A percentile compares a stretch with the other conserved stretches of the same genome.
These are phyloP conservation scores for Ophiostoma montium DNA, from an alignment of 2,329 filamentous ascomycete species.

Conservation along the genomic window DNA sequence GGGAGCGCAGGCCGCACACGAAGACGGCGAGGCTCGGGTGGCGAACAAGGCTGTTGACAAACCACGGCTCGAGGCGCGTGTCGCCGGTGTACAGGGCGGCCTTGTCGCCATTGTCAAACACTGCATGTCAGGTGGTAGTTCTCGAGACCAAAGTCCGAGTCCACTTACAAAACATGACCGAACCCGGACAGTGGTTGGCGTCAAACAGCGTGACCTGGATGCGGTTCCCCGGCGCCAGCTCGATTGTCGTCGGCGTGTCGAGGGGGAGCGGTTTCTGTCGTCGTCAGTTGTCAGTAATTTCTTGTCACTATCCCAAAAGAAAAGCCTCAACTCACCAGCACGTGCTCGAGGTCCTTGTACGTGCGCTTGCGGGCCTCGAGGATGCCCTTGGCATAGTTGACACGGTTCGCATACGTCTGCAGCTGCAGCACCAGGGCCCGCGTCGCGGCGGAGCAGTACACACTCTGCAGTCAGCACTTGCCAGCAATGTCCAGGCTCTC, in stretches of 20 bases:
- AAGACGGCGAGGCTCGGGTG: slow-evolving; percentile 67
- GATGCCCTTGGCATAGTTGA: slow-evolving; percentile 68
- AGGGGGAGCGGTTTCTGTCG: slow-evolving; percentile 62
- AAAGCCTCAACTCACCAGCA: slow-evolving; percentile 33
- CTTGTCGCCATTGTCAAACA: slow-evolving; percentile 60
- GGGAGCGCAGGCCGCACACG: slow-evolving; percentile 43
- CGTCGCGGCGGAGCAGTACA: slow-evolving; percentile 82
- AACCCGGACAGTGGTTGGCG: slow-evolving; percentile 82
- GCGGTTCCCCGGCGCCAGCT: slow-evolving; percentile 52
- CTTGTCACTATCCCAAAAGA: too few species aligned
- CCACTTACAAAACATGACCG: slow-evolving; percentile 73
- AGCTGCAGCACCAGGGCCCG: slow-evolving; percentile 66
- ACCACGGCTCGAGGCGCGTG: slow-evolving; percentile 75
- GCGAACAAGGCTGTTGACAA: slow-evolving; percentile 58
- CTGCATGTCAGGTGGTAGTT: slow-evolving; percentile 11
- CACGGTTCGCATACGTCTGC: slow-evolving; percentile 63
- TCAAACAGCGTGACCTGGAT: slow-evolving; percentile 76
- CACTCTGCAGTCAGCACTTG: slow-evolving; percentile 15
- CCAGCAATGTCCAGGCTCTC: neutral
- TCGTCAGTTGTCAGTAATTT: too few species aligned
- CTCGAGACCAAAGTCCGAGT: too few species aligned
- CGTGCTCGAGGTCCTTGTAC: slow-evolving; percentile 59
- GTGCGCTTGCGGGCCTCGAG: slow-evolving; percentile 60
- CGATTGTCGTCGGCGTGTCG: slow-evolving; percentile 63
- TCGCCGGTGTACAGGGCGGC: slow-evolving; percentile 83